These are phyloP conservation scores for Gracilaria gracilis DNA, from an alignment of 23 red algal genomes.

Conservation along the genomic window DNA sequence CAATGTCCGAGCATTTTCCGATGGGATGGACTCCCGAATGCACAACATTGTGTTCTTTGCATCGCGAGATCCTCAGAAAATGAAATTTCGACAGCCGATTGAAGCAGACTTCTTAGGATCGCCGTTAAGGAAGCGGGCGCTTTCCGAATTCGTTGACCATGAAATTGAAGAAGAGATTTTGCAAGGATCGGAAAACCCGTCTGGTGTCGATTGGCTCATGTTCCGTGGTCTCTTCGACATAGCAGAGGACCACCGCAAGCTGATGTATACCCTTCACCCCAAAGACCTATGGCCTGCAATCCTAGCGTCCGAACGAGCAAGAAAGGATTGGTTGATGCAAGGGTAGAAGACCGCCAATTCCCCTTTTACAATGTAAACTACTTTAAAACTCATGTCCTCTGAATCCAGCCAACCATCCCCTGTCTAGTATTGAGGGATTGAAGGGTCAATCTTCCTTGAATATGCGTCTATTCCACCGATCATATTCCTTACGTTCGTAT, in stretches of 20 bases:
- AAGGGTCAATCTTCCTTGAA: conserved; percentile 59
- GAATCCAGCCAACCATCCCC: not conserved
- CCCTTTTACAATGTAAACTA: not conserved
- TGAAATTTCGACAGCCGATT: conserved; percentile 31
- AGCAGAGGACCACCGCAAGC: conserved; percentile 16
- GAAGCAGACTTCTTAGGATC: conserved; percentile 59
- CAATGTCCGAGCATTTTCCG: conserved; percentile 57
- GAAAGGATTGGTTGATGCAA: not conserved
- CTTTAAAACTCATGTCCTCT: not conserved
- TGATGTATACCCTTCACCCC: conserved; percentile 60
- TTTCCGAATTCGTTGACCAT: conserved; percentile 22
- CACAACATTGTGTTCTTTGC: conserved; percentile 72
- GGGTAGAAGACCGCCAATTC: not conserved
- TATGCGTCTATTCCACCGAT: conserved; percentile 96
- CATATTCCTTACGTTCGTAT: conserved; percentile 83
- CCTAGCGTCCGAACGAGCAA: conserved; percentile 14
- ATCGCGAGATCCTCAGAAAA: not conserved
- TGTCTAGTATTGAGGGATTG: conserved; percentile 67
- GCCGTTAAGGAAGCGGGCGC: conserved; percentile 33
- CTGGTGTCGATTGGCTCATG: conserved; percentile 29
- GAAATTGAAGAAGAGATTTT: conserved; percentile 34
- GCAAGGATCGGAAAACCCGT: not conserved
- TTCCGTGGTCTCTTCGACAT: conserved; percentile 46
- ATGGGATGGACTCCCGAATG: conserved; percentile 39
- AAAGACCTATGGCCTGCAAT: conserved; percentile 65